A percentile compares a stretch with the other conserved stretches of the same genome.
phyloP scores from a whole-genome alignment of 768 basidiomycete species.

The Phaeolepiota aurea region DNA sequence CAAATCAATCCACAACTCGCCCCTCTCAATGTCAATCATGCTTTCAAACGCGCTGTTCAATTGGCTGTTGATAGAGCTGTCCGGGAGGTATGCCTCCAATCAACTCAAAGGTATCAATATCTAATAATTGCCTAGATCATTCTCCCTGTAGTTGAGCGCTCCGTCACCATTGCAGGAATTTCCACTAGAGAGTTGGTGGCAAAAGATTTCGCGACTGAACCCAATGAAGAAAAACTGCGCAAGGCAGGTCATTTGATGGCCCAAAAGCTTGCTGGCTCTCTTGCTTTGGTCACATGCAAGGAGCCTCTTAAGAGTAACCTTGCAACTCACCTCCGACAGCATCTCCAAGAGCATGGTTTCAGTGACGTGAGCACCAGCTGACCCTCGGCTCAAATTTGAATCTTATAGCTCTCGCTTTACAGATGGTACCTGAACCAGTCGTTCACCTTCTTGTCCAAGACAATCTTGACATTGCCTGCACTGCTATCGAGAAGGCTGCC shows the following conservation, averaged over 20 bases:
- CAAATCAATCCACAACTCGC: conserved; percentile 72
- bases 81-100: conserved; percentile 59
- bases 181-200: conserved; percentile 91
- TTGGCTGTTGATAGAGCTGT: conserved; percentile 90
- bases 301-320: conserved; percentile 93
- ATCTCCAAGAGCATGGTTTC: conserved; percentile 82
- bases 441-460: conserved; percentile 77
- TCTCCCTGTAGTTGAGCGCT: conserved; percentile 93
- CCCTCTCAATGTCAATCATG: conserved; percentile 66
- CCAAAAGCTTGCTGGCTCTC: conserved; percentile 90
- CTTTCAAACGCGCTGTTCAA: conserved; percentile 86
- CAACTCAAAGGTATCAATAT: neutral
- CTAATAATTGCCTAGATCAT: conserved; percentile 56
- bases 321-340: conserved; percentile 77
- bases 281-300: conserved; percentile 96
- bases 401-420: conserved; percentile 6
- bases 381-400: conserved; percentile 1
- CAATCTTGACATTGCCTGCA: conserved; percentile 89
- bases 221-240: conserved; percentile 83
- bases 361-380: conserved; percentile 51
- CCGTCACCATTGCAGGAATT: conserved; percentile 96
- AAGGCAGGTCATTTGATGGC: conserved; percentile 95
- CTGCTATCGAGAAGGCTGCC: conserved; percentile 93
- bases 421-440: conserved; percentile 71
- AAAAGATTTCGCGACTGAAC: conserved; percentile 93